Evolutionary conservation across 352 stramenopile genomes (phyloP).

Genomic region (Lagenidium giganteum): DNA sequence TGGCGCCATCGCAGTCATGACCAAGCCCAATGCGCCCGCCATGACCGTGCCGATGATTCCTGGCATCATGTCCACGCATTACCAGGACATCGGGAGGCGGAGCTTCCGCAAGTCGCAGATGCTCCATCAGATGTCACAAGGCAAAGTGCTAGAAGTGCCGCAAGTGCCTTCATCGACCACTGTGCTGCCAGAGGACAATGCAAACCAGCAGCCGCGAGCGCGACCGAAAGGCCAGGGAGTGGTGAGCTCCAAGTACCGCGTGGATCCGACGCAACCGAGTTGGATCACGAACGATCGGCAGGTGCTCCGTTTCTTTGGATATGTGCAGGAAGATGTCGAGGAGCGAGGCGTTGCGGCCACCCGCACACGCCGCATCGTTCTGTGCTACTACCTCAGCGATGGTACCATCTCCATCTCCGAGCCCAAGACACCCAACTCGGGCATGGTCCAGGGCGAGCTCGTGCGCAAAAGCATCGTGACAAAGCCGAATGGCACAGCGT

Average conservation of each 20-base stretch:
- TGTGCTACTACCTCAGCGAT: slow-evolving; percentile 86
- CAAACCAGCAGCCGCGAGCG: too few species aligned
- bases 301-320: slow-evolving; percentile 89
- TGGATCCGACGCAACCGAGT: slow-evolving; percentile 36
- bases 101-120: slow-evolving; percentile 61
- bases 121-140: slow-evolving; percentile 55
- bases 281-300: slow-evolving; percentile 75
- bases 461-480: slow-evolving; percentile 58
- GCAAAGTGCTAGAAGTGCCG: slow-evolving; percentile 26
- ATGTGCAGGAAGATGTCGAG: slow-evolving; percentile 69
- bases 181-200: slow-evolving; percentile 5
- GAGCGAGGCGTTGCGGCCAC: slow-evolving; percentile 11
- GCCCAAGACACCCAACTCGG: slow-evolving; percentile 81
- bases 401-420: slow-evolving; percentile 84
- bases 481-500: slow-evolving; percentile 26
- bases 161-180: slow-evolving; percentile 1
- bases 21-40: too few species aligned
- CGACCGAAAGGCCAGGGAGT: slow-evolving; percentile 3
- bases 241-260: slow-evolving; percentile 36
- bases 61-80: slow-evolving; percentile 46
- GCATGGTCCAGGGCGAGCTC: slow-evolving; percentile 86
- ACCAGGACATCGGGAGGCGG: slow-evolving; percentile 30
- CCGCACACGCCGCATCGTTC: slow-evolving; percentile 48
- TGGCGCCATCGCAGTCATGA: too few species aligned
- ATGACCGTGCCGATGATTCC: slow-evolving; percentile 37